These are phyloP conservation scores for Bolboschoenus planiculmis DNA, from an alignment of 176 grass and related monocot species.

Conservation along the genomic window DNA sequence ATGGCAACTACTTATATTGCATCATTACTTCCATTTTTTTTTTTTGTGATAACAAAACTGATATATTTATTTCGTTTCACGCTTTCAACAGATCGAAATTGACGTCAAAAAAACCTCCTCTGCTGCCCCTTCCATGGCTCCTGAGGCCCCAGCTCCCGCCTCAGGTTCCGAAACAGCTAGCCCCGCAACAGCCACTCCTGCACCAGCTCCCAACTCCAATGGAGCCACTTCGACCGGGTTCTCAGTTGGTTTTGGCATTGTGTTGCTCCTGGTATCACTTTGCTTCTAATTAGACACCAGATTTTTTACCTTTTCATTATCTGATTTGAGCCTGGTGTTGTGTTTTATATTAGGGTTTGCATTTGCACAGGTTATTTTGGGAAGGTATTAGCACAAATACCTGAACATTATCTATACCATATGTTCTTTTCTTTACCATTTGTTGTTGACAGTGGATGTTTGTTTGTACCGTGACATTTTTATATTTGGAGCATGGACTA, in stretches of 20 bases:
- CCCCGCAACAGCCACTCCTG: background rate
- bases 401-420: background rate
- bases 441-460: constrained; percentile 13
- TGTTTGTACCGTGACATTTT: background rate
- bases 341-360: background rate
- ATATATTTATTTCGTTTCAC: background rate
- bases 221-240: constrained; percentile 1
- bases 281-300: background rate
- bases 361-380: background rate
- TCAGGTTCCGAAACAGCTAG: background rate
- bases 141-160: constrained; percentile 7
- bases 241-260: constrained; percentile 22
- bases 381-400: background rate
- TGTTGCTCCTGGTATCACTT: constrained; percentile 17
- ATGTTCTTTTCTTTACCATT: constrained; percentile 1
- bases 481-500: background rate
- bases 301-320: background rate
- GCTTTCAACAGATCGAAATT: background rate
- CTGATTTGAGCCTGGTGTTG: background rate
- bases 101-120: constrained; percentile 23
- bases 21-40: background rate
- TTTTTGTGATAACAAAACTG: background rate
- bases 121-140: constrained; percentile 48
- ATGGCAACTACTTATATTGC: too few species aligned
- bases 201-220: constrained; percentile 30